Evolutionary conservation across 1,284 basidiomycete genomes (phyloP), one percentile per base, ranked within the genome.

Genomic region (Ganoderma boninense): DNA sequence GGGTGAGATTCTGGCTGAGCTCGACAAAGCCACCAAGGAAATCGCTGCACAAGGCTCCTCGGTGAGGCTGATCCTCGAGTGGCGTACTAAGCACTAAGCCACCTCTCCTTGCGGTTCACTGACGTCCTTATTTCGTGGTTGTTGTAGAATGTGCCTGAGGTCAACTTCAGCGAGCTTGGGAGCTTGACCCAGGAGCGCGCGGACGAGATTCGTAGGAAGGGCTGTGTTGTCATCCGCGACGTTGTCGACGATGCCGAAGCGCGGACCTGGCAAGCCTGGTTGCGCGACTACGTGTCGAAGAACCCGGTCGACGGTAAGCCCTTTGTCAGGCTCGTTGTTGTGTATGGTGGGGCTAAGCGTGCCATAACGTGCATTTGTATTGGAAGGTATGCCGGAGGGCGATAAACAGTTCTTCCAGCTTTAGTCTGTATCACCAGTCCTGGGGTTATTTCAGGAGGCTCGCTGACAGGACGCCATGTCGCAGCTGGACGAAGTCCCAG

Each of bases 401-500:
- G 82, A 92, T 74, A 92, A 92, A 72, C 92, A 93, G 72, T 93
- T 93, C 79, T 92, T 91, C 81, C 82, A 89, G 75, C 85, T 92
- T 43, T 92, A 92, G 92, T 92, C n/a, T 14, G 52, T 59, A 14
- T 11, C 20, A 2, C 38, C 23, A 6, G 7, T 20, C 4, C 46
- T 56, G 49, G n/a, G 23, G 18, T 5, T 20, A 10, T 18, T 38
- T 40, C 16, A 18, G 26, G 43, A 16, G 7, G 26, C 23, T 16
- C 23, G n/a, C 32, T 23, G 62, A 32, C 32, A 38, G 29, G 10
- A 7, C 38, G 20, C 46, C 23, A 40, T 44, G 61, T 23, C 44
- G 10, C 61, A 92, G 91, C 76, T 93, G 91, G 91, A 91, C 90
- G 16, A 88, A 86, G 70, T 82, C 91, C 2, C 92, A 93, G 79